Conservation (phyloP, 257 asterid genomes). For the Nicotiana tabacum region DNA sequence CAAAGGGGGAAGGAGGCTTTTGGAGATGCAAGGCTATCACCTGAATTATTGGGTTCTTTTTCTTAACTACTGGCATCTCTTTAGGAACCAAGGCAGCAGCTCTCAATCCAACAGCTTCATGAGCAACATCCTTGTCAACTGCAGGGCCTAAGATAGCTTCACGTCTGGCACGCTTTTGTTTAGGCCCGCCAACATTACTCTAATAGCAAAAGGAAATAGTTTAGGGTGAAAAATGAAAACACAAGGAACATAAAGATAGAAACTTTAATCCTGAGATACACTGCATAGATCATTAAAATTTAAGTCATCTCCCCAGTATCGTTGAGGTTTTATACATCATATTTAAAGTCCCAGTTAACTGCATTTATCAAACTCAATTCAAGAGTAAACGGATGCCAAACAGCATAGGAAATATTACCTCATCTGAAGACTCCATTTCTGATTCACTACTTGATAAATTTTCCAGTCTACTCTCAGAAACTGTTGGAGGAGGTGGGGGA, state of each 20-base stretch:
- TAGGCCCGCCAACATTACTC: conserved; percentile 31
- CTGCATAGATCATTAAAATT: not conserved
- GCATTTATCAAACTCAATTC: not conserved
- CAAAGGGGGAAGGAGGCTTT: not conserved
- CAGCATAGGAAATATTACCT: conserved; percentile 36
- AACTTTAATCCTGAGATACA: not conserved
- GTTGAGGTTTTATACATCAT: not conserved
- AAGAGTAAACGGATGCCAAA: not conserved
- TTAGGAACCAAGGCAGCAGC: conserved; percentile 69
- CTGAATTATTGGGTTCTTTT: conserved; percentile 71
- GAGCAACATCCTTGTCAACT: conserved; percentile 69
- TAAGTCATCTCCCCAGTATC: not conserved
- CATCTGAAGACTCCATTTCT: conserved; percentile 96
- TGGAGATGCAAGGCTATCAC: conserved; percentile 30
- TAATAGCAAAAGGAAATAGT: not conserved
- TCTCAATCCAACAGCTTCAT: conserved; percentile 89
- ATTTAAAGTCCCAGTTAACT: not conserved
- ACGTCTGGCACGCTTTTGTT: conserved; percentile 58
- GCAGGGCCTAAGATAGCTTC: conserved; percentile 85
- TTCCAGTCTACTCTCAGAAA: conserved; percentile 31
- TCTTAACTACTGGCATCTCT: conserved; percentile 73
- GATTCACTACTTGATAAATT: conserved; percentile 62
- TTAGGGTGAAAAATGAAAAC: not conserved
- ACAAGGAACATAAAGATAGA: not conserved
- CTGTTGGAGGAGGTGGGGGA: conserved; percentile 50